Evolutionary conservation across 1,139 yeast genomes (phyloP), one percentile per base, ranked within the genome.

Genomic region (Geotrichum australiense): DNA sequence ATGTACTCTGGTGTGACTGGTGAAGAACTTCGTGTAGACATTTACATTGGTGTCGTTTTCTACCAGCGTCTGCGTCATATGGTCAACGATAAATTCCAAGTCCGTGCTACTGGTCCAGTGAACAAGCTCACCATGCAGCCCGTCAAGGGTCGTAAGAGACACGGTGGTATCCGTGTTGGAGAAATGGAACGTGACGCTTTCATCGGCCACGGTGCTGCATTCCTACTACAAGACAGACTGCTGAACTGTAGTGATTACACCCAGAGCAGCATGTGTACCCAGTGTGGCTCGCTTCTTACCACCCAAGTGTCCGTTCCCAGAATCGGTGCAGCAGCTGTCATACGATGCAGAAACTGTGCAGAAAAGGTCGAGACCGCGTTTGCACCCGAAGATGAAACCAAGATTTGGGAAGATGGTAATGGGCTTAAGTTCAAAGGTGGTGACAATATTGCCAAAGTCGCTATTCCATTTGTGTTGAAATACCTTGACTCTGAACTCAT

Each of bases 111-210:
- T 14, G 99, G 99, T 59, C 97, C 98, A 4, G 97, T 91, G 29
- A 89, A 89, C 65, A 78, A 94, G 27, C 74, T 91, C 58, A 93
- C 98, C 14, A 89, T 91, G 96, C 99, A 91, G 71, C 99, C 99
- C 36, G 98, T 91, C 47, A 91, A 93, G 70, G 99, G 99, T 58
- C 82, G 99, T 70, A 93, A 91, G 79, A 80, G 98, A 69, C 80
- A 83, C 53, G 99, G 99, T 68, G 99, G 99, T 81, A 91, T 91
- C 55, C 94, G 99, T 74, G 94, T 91, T 31, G 98, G 98, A 63
- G 98, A 91, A 66, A 91, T 91, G 99, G 99, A 91, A 69, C 84
- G 98, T 70, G 99, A 91, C 72, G 98, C 98, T 2, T 71, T 91
- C 56, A 87, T 91, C 62, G 99, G 98, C 49, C 98, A 93, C 61